Conservation (phyloP, 1,284 basidiomycete species). For the Chalciporus sp. region DNA sequence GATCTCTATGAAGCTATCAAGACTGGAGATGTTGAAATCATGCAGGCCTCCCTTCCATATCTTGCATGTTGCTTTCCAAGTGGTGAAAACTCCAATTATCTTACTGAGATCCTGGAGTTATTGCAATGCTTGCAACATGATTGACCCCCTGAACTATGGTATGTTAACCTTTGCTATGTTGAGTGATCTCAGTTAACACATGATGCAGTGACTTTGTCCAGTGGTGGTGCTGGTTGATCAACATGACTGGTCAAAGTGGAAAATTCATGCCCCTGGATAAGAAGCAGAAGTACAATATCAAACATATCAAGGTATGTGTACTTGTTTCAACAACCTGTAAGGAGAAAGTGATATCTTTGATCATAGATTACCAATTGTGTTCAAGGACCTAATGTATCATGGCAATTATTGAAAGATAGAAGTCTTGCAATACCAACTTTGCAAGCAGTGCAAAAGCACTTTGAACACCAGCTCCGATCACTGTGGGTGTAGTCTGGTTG, state of each 20-base stretch:
- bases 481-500: slow-evolving; percentile 3
- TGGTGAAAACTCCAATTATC: slow-evolving; percentile 11
- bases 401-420: slow-evolving; percentile 2
- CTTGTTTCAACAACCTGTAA: no score
- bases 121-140: slow-evolving; percentile 8
- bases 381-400: slow-evolving; percentile 9
- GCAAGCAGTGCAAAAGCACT: background rate
- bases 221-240: slow-evolving; percentile 7
- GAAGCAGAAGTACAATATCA: slow-evolving; percentile 12
- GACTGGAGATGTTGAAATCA: background rate
- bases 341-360: no score
- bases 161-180: background rate
- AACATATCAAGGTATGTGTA: no score
- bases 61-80: slow-evolving; percentile 10
- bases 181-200: no score
- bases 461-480: slow-evolving; percentile 3
- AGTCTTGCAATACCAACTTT: slow-evolving; percentile 10
- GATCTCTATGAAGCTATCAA: slow-evolving; percentile 1
- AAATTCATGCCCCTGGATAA: slow-evolving; percentile 7
- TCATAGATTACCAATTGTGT: slow-evolving; percentile 6
- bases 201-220: slow-evolving; percentile 5
- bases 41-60: slow-evolving; percentile 2
- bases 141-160: slow-evolving; percentile 7
- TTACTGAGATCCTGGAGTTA: slow-evolving; percentile 9
- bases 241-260: slow-evolving; percentile 2